A percentile compares a stretch with the other conserved stretches of the same genome.
Conservation (phyloP, 768 basidiomycete genomes). For the Chalciporus piperatus region DNA sequence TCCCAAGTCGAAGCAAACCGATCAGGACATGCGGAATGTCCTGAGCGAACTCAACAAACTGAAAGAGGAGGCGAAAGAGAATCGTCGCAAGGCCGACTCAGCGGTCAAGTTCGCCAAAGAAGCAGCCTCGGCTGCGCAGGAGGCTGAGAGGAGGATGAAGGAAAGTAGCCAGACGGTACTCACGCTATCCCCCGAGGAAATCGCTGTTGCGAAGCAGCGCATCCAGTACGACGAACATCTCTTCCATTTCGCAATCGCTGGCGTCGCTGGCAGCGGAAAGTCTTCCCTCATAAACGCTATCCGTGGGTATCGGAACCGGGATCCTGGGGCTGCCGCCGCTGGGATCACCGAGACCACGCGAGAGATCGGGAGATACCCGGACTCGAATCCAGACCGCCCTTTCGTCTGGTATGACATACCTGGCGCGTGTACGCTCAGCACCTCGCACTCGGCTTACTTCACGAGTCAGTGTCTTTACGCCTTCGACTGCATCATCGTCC, state of each 20-base stretch:
- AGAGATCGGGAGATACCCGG: conserved; percentile 18
- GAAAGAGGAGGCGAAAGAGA: neutral
- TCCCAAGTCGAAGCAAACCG: neutral
- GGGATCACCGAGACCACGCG: conserved; percentile 24
- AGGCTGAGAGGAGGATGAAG: neutral
- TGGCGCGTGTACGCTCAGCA: conserved; percentile 24
- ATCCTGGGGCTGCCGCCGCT: conserved; percentile 18
- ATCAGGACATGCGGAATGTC: neutral
- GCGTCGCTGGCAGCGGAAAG: conserved; percentile 25
- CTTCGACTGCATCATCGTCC: conserved; percentile 27
- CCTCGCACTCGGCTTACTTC: conserved; percentile 28
- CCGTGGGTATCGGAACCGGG: conserved; percentile 19
- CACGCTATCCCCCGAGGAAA: neutral
- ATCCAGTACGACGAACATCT: conserved; percentile 12
- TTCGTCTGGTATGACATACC: conserved; percentile 30
- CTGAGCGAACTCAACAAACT: neutral
- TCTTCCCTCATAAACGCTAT: conserved; percentile 30
- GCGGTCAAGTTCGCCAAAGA: neutral
- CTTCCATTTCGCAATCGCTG: conserved; percentile 29
- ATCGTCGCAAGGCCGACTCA: neutral
- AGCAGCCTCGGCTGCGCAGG: neutral
- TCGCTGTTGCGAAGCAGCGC: neutral
- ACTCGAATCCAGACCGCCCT: conserved; percentile 13
- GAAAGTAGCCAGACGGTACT: neutral
- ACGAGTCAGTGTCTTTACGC: conserved; percentile 26